Evolutionary conservation across 2,329 filamentous ascomycete genomes (phyloP), one percentile per base, ranked within the genome.

Genomic region (Aspergillus tubingensis): DNA sequence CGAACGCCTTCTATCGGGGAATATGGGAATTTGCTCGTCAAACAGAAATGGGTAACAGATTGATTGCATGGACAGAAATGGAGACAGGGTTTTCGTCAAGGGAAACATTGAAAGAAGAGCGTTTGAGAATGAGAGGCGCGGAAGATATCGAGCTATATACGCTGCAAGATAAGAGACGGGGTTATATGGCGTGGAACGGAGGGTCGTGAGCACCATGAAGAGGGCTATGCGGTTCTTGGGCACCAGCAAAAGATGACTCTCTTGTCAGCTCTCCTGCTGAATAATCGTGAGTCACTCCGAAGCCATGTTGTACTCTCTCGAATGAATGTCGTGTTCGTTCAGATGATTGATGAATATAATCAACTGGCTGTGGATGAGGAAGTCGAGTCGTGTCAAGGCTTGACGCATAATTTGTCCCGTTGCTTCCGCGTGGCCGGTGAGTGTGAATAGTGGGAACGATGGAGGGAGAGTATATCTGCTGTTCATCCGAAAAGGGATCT

Each of bases 391-490:
- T 79, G 43, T 80, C 78, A 53, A 77, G 69, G 62, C 77, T 80
- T 39, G 76, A 81, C 21, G 92, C 96, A 75, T 92, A 96, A 69
- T 96, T 93, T 53, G 95, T 97, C 62, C 92, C 94, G 76, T 96
- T 93, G 78, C 93, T 97, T 62, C 91, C 95, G 67, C 86, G 83
- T 54, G 89, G 88, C 66, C 92, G 94, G 73, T 95, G 89, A 32
- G 90, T 94, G 48, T 86, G 87, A 49, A 86, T 85, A 15, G 91
- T 94, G 11, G 86, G 83, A 52, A 91, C 90, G 69, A 94, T 88
- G 56, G 93, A 96, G 13, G 94, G 92, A 53, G 94, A 91, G 77
- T 98, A 98, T 70, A 98, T 93, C 66, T 92, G 87, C 75, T 91
- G 85, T 72, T 97, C 94, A 77, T 98, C 93, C 72, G 95, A 90